phyloP scores from a whole-genome alignment of 2,329 filamentous ascomycete genomes.

The Aspergillus intermedius region DNA sequence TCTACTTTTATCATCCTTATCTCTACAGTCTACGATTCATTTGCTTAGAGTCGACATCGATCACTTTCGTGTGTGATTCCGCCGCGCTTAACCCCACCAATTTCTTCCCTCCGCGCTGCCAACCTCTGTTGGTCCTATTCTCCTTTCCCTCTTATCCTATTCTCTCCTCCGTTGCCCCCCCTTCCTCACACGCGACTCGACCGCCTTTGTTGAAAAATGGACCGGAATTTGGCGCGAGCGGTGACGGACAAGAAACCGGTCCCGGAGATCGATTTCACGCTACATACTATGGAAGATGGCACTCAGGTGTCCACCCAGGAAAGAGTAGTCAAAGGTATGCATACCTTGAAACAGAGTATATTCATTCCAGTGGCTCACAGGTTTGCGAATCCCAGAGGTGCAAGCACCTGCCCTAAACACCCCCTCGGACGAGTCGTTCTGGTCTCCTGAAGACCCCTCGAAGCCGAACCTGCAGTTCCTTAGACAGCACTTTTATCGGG shows the following conservation, averaged over 20 bases:
- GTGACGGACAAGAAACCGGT: conserved; percentile 92
- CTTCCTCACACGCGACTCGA: conserved; percentile 3
- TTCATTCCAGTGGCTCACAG: conserved; percentile 10
- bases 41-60: not conserved
- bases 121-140: conserved; percentile 1
- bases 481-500: conserved; percentile 97
- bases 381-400: conserved; percentile 59
- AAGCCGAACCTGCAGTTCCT: conserved; percentile 93
- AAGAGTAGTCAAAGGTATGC: conserved; percentile 92
- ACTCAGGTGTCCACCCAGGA: conserved; percentile 91
- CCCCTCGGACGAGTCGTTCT: conserved; percentile 91
- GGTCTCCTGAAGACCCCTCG: conserved; percentile 71
- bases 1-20: not conserved
- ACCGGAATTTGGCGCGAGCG: conserved; percentile 64
- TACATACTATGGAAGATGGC: conserved; percentile 98
- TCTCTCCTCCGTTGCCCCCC: conserved; percentile 1
- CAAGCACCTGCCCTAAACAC: conserved; percentile 93
- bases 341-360: not conserved
- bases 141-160: not conserved
- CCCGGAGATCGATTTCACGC: conserved; percentile 96
- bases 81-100: conserved; percentile 18
- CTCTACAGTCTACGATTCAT: not conserved
- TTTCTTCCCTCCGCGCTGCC: conserved; percentile 6
- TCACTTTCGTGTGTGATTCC: conserved; percentile 9
- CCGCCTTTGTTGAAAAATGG: conserved; percentile 29